Conservation (phyloP, 768 basidiomycete genomes). For the Cystobasidium tubakii region DNA sequence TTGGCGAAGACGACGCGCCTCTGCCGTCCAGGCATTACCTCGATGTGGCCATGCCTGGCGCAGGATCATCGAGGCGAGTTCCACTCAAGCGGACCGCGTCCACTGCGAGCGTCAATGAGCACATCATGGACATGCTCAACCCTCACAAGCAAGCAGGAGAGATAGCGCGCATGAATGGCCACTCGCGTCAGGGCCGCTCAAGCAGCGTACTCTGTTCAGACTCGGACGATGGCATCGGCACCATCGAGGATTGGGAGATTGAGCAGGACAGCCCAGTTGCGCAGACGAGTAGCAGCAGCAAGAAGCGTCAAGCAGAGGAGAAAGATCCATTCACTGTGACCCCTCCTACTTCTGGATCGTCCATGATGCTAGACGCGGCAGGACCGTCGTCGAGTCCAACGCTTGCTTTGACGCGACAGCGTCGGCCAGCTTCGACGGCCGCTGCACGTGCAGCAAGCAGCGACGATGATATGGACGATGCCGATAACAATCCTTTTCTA, state of each 20-base stretch:
- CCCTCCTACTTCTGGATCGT: background rate
- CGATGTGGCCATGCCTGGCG: background rate
- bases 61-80: background rate
- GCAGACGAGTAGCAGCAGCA: background rate
- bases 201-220: background rate
- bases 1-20: background rate
- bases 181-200: background rate
- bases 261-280: conserved; percentile 11
- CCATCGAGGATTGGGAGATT: conserved; percentile 17
- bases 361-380: conserved; percentile 18
- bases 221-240: conserved; percentile 17
- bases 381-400: conserved; percentile 16
- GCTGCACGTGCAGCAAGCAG: background rate
- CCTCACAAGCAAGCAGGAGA: conserved; percentile 11
- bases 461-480: conserved; percentile 15
- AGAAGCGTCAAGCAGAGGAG: conserved; percentile 7
- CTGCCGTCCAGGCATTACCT: background rate
- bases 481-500: conserved; percentile 29
- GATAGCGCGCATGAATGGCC: background rate
- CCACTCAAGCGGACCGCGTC: conserved; percentile 27
- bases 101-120: conserved; percentile 32
- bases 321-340: conserved; percentile 19
- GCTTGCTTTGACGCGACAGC: background rate
- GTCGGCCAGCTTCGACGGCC: background rate
- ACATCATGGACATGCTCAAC: conserved; percentile 30